These are phyloP conservation scores for Hymenoscyphus occultus DNA, from an alignment of 2,329 filamentous ascomycete genomes.

Conservation along the genomic window DNA sequence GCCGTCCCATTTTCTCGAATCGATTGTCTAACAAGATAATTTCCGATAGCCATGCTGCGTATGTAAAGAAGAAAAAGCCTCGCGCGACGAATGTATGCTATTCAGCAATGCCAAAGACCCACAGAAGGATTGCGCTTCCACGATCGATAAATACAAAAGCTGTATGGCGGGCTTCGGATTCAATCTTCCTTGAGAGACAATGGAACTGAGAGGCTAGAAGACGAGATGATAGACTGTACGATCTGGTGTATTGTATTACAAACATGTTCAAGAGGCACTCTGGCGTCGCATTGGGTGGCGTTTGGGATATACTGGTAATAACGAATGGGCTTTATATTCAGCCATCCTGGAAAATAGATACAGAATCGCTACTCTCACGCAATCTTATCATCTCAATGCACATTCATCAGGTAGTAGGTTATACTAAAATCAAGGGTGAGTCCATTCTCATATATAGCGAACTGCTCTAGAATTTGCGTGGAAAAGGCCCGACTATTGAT, in stretches of 20 bases:
- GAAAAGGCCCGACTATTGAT: not conserved
- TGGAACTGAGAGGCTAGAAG: not conserved
- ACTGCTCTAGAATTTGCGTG: not conserved
- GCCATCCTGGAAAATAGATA: constrained; percentile 6
- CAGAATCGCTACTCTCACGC: constrained; percentile 28
- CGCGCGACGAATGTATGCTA: constrained; percentile 97
- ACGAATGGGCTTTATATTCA: constrained; percentile 11
- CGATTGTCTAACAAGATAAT: constrained; percentile 11
- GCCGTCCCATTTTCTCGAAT: not conserved
- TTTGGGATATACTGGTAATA: constrained; percentile 13
- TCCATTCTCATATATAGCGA: not conserved
- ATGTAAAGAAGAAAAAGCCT: constrained; percentile 90
- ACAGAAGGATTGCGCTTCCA: constrained; percentile 74
- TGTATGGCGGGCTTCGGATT: constrained; percentile 96
- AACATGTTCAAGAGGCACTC: not conserved
- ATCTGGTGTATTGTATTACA: constrained; percentile 15
- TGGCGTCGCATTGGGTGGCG: constrained; percentile 32
- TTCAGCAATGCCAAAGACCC: constrained; percentile 85
- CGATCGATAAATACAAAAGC: constrained; percentile 79
- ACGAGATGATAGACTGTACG: constrained; percentile 6
- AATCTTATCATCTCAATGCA: not conserved
- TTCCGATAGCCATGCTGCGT: constrained; percentile 85
- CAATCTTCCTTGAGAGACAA: constrained; percentile 45
- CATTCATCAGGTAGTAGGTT: not conserved
- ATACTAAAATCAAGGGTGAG: not conserved